phyloP scores from a whole-genome alignment of 1,284 basidiomycete genomes.

The Hemileia vastatrix region DNA sequence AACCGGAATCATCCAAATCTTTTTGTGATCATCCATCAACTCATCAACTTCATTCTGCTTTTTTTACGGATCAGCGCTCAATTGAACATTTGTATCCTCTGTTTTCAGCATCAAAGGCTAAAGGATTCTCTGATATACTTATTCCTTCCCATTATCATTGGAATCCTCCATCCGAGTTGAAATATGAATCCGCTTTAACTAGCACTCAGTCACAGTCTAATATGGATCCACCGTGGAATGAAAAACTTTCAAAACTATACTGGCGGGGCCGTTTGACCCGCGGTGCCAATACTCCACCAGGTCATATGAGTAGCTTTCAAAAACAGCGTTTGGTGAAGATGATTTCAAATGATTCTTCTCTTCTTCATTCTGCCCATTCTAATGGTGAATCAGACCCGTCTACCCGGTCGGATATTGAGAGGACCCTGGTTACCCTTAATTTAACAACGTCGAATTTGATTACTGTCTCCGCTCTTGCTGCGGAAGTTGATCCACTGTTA shows the following conservation, averaged over 20 bases:
- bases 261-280: conserved; percentile 87
- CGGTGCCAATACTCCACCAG: conserved; percentile 74
- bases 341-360: conserved; percentile 26
- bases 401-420: conserved; percentile 52
- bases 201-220: conserved; percentile 28
- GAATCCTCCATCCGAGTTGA: conserved; percentile 66
- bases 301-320: conserved; percentile 73
- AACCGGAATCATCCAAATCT: conserved; percentile 58
- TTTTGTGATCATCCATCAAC: conserved; percentile 73
- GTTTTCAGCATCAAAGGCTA: conserved; percentile 74
- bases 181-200: conserved; percentile 70
- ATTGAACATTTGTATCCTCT: conserved; percentile 76
- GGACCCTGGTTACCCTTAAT: conserved; percentile 54
- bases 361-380: conserved; percentile 3
- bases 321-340: conserved; percentile 59
- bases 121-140: conserved; percentile 74
- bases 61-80: conserved; percentile 88
- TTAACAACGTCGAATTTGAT: conserved; percentile 28
- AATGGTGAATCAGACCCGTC: conserved; percentile 44
- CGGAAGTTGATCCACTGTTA: conserved; percentile 62
- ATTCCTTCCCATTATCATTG: conserved; percentile 93
- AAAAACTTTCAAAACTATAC: conserved; percentile 62
- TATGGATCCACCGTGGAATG: conserved; percentile 63
- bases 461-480: conserved; percentile 46
- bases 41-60: conserved; percentile 77